Conservation (phyloP, 2,329 filamentous ascomycete genomes). For the Fonsecaea erecta region DNA sequence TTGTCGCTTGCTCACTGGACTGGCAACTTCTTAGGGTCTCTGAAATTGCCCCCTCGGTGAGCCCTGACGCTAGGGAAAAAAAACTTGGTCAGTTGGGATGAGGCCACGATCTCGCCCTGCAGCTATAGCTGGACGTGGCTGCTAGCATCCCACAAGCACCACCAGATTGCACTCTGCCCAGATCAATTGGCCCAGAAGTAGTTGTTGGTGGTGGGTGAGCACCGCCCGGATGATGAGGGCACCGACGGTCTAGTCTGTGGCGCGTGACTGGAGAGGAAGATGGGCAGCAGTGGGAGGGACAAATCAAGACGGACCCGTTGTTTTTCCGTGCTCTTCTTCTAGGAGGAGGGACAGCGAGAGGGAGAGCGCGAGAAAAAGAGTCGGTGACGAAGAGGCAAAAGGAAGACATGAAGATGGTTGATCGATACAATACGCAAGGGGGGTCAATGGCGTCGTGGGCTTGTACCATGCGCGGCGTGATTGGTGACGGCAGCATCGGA, state of each 20-base stretch:
- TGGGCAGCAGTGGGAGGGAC: background rate
- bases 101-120: background rate
- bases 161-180: background rate
- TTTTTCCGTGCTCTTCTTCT: background rate
- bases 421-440: conserved; percentile 1
- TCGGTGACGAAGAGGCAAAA: conserved; percentile 18
- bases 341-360: background rate
- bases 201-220: background rate
- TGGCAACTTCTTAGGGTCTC: background rate
- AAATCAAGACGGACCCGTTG: background rate
- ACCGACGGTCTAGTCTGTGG: background rate
- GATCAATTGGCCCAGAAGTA: background rate
- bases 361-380: conserved; percentile 9
- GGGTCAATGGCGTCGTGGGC: background rate
- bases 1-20: conserved; percentile 1
- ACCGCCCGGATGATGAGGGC: background rate
- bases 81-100: background rate
- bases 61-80: background rate
- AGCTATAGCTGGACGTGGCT: background rate
- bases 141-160: background rate
- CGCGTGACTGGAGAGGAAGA: background rate
- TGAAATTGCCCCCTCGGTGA: conserved; percentile 1
- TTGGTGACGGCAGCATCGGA: background rate
- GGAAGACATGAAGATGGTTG: background rate
- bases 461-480: background rate